A percentile compares a stretch with the other conserved stretches of the same genome.
phyloP scores from a whole-genome alignment of 768 basidiomycete genomes.

The Sporobolomyces phaffii region DNA sequence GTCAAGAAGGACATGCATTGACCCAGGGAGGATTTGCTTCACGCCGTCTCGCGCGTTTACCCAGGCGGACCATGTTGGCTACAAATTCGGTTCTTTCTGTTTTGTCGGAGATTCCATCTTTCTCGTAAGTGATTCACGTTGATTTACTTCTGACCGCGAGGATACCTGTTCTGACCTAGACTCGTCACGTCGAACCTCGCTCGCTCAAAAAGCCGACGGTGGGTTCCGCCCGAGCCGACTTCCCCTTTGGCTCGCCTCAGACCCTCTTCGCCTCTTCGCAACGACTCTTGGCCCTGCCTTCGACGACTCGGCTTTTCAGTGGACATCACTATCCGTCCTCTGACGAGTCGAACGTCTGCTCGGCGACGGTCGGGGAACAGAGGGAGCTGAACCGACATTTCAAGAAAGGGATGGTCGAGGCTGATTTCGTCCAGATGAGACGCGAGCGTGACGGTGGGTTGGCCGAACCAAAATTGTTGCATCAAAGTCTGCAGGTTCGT shows the following conservation, averaged over 20 bases:
- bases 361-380: slow-evolving; percentile 41
- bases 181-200: no score
- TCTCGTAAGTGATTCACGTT: not conserved
- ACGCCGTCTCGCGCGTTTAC: no score
- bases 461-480: slow-evolving; percentile 40
- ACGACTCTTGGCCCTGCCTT: slow-evolving; percentile 40
- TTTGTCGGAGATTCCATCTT: slow-evolving; percentile 44
- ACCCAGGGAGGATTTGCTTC: no score
- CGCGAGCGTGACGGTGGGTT: slow-evolving; percentile 37
- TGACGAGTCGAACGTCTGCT: slow-evolving; percentile 37
- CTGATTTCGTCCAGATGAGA: slow-evolving; percentile 40
- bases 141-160: not conserved
- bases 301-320: slow-evolving; percentile 39
- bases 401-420: slow-evolving; percentile 18
- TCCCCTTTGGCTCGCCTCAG: slow-evolving; percentile 40
- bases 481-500: slow-evolving; percentile 42
- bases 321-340: slow-evolving; percentile 42
- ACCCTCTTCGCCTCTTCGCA: slow-evolving; percentile 40
- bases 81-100: slow-evolving; percentile 35
- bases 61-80: slow-evolving; percentile 20
- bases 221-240: slow-evolving; percentile 43
- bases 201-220: slow-evolving; percentile 36
- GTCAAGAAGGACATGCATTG: no score
- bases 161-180: no score
- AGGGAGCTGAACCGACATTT: slow-evolving; percentile 39